phyloP scores from a whole-genome alignment of 805 yeast genomes.

The Wickerhamomyces strasburgensis region DNA sequence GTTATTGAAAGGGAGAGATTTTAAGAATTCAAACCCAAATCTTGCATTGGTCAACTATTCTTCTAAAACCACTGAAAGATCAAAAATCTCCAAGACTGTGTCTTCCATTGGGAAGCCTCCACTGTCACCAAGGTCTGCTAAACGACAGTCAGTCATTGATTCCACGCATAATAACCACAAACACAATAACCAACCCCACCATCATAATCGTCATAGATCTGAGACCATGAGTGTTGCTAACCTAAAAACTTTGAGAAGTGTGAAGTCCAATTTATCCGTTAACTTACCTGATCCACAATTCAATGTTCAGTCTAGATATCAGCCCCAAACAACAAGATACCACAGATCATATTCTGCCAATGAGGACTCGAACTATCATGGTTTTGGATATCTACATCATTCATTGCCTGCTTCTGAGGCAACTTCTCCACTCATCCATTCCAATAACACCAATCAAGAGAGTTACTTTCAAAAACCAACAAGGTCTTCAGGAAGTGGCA shows the following conservation, averaged over 20 bases:
- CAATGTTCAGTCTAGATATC: no score
- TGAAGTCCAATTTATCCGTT: slow-evolving; percentile 16
- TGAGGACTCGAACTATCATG: slow-evolving; percentile 5
- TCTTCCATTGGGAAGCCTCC: neutral
- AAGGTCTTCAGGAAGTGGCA: no score
- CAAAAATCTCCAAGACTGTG: neutral
- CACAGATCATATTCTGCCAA: slow-evolving; percentile 23
- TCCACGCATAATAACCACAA: neutral
- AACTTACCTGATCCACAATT: neutral
- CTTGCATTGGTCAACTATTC: slow-evolving; percentile 24
- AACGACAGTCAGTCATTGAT: neutral
- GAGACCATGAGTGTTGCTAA: slow-evolving; percentile 19
- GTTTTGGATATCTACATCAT: slow-evolving; percentile 1
- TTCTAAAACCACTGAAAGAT: slow-evolving; percentile 1
- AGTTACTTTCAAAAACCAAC: no score
- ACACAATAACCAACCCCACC: neutral
- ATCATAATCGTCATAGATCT: slow-evolving; percentile 24
- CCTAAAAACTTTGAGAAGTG: slow-evolving; percentile 15
- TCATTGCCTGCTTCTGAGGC: slow-evolving; percentile 18
- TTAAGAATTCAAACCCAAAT: slow-evolving; percentile 30
- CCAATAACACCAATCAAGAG: neutral
- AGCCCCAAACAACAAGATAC: slow-evolving; percentile 7
- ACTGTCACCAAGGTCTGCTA: neutral
- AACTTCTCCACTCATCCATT: slow-evolving; percentile 10
- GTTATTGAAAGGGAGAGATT: slow-evolving; percentile 55